These are phyloP conservation scores for Penicillium sumatraense DNA, from an alignment of 2,329 filamentous ascomycete species.

Conservation along the genomic window DNA sequence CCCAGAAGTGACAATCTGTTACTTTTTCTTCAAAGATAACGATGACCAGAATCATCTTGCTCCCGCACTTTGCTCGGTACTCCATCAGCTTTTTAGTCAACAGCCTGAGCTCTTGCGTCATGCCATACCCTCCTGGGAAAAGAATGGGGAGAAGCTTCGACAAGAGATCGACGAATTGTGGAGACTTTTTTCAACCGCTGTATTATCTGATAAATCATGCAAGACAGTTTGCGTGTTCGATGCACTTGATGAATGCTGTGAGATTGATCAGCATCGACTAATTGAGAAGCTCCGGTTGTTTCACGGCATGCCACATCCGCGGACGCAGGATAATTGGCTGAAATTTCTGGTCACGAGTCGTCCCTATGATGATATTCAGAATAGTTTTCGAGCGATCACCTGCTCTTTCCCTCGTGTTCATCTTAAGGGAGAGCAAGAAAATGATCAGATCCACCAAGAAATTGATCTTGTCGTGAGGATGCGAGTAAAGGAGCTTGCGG, in stretches of 20 bases:
- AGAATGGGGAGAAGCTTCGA: constrained; percentile 22
- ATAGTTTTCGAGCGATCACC: constrained; percentile 4
- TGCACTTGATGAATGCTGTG: constrained; percentile 15
- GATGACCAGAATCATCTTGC: constrained; percentile 34
- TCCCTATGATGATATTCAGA: constrained; percentile 19
- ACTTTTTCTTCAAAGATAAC: constrained; percentile 48
- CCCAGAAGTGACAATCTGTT: constrained; percentile 32
- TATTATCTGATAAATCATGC: not conserved
- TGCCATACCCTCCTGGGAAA: constrained; percentile 19
- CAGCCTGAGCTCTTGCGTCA: constrained; percentile 31
- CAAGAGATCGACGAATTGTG: constrained; percentile 19
- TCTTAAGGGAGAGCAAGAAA: constrained; percentile 18
- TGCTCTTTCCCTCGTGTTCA: constrained; percentile 11
- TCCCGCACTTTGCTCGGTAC: constrained; percentile 39
- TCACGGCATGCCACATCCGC: not conserved
- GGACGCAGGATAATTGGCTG: not conserved
- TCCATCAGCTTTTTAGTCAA: constrained; percentile 43
- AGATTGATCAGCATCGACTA: constrained; percentile 1
- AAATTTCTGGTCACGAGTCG: constrained; percentile 27
- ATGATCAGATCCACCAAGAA: constrained; percentile 16
- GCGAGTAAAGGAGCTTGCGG: constrained; percentile 13
- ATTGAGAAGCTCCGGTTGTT: constrained; percentile 11
- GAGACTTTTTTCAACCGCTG: constrained; percentile 13
- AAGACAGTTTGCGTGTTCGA: constrained; percentile 17
- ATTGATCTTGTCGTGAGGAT: constrained; percentile 18